Evolutionary conservation across 1,139 yeast genomes (phyloP), one percentile per base, ranked within the genome.

Genomic region (Candida gigantensis): DNA sequence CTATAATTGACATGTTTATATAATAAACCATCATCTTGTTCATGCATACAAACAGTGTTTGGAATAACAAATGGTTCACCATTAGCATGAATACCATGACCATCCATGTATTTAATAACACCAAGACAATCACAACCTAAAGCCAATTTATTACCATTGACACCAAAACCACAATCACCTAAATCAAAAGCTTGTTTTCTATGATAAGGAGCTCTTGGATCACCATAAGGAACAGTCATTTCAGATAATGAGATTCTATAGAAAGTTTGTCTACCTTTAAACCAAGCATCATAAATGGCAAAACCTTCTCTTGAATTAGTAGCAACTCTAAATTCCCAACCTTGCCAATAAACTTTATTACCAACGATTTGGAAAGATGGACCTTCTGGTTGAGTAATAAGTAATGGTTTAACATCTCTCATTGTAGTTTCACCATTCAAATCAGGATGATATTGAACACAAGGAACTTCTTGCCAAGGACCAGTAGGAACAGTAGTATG

Each of bases 121-220:
- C 96, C 96, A 41, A 87, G 74, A 72, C 96, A 87, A 68, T 87
- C 95, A 65, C 96, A 87, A 35, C 96, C 96, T 47, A 87, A 74
- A 39, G 67, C 71, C 56, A 87, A 76, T 44, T 77, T 77, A 67
- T 87, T 85, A 52, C 88, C 95, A 49, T 77, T 78, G 47, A 72
- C 76, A 58, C 96, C 96, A 50, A 87, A 88, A 17, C 95, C 96
- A 68, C 88, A 81, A 61, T 87, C 96, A 60, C 96, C 95, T 55
- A 87, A 74, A 62, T 87, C 96, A 53, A 87, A 78, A 30, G 94
- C 94, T 51, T 84, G 94, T 60, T 84, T 84, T 67, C 94, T 75
- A 55, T 83, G 89, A 57, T 83, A 90, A 35, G 89, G 90, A 63
- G 75, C 81, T 47, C 79, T 83, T 39, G 94, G 94, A 44, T 73